These are phyloP conservation scores for Penicillium hesseltinei DNA, from an alignment of 2,329 filamentous ascomycete genomes.

Conservation along the genomic window DNA sequence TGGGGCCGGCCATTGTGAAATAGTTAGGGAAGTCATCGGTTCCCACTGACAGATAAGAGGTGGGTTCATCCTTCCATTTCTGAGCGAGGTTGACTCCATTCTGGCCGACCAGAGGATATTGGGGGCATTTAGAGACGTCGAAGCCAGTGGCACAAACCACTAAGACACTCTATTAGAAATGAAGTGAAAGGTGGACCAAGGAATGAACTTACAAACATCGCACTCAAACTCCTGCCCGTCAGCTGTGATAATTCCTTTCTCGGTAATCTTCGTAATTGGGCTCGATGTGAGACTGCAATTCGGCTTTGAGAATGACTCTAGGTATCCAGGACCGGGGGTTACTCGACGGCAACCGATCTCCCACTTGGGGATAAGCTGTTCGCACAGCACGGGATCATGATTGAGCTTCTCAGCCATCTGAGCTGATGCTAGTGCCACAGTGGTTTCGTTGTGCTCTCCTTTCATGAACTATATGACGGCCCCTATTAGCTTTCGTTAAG, in stretches of 20 bases:
- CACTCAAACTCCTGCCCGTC: constrained; percentile 21
- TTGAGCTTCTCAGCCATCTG: not conserved
- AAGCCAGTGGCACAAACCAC: constrained; percentile 43
- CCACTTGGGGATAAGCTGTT: constrained; percentile 26
- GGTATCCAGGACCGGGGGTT: constrained; percentile 26
- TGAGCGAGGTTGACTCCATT: constrained; percentile 23
- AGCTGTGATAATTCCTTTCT: constrained; percentile 17
- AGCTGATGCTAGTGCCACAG: not conserved
- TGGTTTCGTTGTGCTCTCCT: not conserved
- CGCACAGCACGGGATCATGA: constrained; percentile 13
- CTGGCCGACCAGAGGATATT: constrained; percentile 35
- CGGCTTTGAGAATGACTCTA: constrained; percentile 22
- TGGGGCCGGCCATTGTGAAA: constrained; percentile 34
- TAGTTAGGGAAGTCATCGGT: constrained; percentile 31
- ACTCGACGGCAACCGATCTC: constrained; percentile 26
- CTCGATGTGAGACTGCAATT: constrained; percentile 11
- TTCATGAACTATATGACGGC: not conserved
- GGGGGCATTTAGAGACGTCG: constrained; percentile 38
- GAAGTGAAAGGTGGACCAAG: not conserved
- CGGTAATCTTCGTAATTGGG: constrained; percentile 9
- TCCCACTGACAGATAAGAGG: constrained; percentile 28
- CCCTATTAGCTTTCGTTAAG: not conserved
- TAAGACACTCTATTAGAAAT: not conserved
- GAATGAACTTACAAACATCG: not conserved
- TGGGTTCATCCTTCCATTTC: constrained; percentile 26